phyloP scores from a whole-genome alignment of 345 rosid species.

The Arabis hirsuta region DNA sequence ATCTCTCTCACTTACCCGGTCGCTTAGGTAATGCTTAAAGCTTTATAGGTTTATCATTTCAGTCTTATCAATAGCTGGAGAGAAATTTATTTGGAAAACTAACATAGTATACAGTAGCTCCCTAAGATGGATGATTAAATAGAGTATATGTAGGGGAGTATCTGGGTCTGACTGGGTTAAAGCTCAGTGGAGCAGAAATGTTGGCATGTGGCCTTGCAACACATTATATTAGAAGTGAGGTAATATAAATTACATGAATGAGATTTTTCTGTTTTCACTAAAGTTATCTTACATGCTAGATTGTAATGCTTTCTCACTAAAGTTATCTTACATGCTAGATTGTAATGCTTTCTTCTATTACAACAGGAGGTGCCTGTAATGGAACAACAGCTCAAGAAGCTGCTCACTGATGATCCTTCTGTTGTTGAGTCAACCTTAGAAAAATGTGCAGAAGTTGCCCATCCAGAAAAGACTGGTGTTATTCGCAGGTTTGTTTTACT shows the following conservation, averaged over 20 bases:
- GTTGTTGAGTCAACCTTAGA: slow-evolving; percentile 71
- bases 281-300: slow-evolving; percentile 17
- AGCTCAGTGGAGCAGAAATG: slow-evolving; percentile 89
- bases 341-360: slow-evolving; percentile 20
- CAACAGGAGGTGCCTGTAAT: slow-evolving; percentile 64
- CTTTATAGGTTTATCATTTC: slow-evolving; percentile 20
- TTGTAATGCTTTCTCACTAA: slow-evolving; percentile 27
- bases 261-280: slow-evolving; percentile 16
- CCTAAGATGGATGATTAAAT: slow-evolving; percentile 21
- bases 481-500: slow-evolving; percentile 63
- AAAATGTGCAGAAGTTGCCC: slow-evolving; percentile 61
- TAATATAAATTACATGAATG: slow-evolving; percentile 37
- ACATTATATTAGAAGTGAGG: slow-evolving; percentile 68
- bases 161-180: slow-evolving; percentile 83
- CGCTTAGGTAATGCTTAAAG: slow-evolving; percentile 61
- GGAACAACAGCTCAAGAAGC: slow-evolving; percentile 70
- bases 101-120: slow-evolving; percentile 1
- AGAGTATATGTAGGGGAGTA: slow-evolving; percentile 75
- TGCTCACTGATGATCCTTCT: slow-evolving; percentile 88
- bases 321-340: slow-evolving; percentile 16
- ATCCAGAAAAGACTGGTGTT: slow-evolving; percentile 71
- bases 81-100: neutral
- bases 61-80: neutral
- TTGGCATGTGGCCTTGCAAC: slow-evolving; percentile 88
- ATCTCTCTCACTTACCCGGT: slow-evolving; percentile 86